These are phyloP conservation scores for Elongisporangium anandrum DNA, from an alignment of 352 stramenopile species.

Conservation along the genomic window DNA sequence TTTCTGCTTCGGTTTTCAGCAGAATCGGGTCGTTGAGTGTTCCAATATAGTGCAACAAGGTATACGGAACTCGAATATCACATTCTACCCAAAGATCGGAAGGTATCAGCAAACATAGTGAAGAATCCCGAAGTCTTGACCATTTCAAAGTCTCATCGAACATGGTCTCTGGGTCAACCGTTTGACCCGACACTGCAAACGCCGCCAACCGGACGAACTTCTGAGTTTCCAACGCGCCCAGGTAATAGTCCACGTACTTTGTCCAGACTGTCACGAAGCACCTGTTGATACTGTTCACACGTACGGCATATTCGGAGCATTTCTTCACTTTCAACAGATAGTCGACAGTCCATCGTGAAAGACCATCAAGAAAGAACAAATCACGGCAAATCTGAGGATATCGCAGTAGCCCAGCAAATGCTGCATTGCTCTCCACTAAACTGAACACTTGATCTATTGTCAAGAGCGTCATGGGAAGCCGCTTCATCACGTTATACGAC, in stretches of 20 bases:
- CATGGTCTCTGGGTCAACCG: not conserved
- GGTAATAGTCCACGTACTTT: not conserved
- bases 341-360: slow-evolving; percentile 21
- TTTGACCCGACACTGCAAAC: not conserved
- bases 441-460: slow-evolving; percentile 16
- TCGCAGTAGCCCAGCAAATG: slow-evolving; percentile 8
- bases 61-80: slow-evolving; percentile 8
- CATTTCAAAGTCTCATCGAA: slow-evolving; percentile 15
- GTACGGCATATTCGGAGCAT: slow-evolving; percentile 10
- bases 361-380: slow-evolving; percentile 18
- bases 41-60: slow-evolving; percentile 11
- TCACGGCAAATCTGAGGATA: slow-evolving; percentile 13
- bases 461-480: slow-evolving; percentile 20
- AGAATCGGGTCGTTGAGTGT: not conserved
- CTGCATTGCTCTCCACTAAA: slow-evolving; percentile 8
- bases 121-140: slow-evolving; percentile 21
- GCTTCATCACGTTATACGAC: slow-evolving; percentile 14
- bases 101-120: slow-evolving; percentile 18
- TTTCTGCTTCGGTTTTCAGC: not conserved
- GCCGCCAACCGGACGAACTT: not conserved
- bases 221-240: not conserved
- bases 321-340: slow-evolving; percentile 14
- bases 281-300: slow-evolving; percentile 2
- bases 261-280: not conserved
- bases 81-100: not conserved